A percentile compares a stretch with the other conserved stretches of the same genome.
Evolutionary conservation across 2,329 filamentous ascomycete genomes (phyloP).

Genomic region (Venturia pyrina): DNA sequence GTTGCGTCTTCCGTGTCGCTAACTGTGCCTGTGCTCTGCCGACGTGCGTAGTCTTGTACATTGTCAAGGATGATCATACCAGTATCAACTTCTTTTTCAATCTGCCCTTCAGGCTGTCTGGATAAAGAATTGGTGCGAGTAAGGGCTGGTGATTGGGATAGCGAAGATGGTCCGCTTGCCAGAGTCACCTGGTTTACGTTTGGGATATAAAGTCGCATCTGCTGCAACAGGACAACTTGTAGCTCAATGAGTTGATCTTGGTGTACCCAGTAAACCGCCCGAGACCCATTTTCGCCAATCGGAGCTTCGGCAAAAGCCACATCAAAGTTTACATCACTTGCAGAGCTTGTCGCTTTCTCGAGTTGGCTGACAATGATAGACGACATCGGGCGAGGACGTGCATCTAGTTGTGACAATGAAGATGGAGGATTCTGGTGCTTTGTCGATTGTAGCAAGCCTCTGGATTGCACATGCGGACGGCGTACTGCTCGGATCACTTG

Average conservation of each 20-base stretch:
- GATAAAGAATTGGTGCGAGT: slow-evolving; percentile 5
- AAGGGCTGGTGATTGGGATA: slow-evolving; percentile 12
- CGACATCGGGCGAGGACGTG: neutral
- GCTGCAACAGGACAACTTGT: slow-evolving; percentile 41
- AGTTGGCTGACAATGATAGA: slow-evolving; percentile 2
- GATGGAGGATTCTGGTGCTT: neutral
- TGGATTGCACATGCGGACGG: neutral
- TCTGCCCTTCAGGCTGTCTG: slow-evolving; percentile 14
- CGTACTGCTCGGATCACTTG: slow-evolving; percentile 19
- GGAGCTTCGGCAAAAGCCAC: slow-evolving; percentile 37
- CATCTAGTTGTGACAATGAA: neutral
- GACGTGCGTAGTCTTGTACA: slow-evolving; percentile 34
- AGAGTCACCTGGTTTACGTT: slow-evolving; percentile 13
- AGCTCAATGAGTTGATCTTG: slow-evolving; percentile 43
- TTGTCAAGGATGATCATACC: slow-evolving; percentile 39
- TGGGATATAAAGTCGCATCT: slow-evolving; percentile 32
- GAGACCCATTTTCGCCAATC: slow-evolving; percentile 34
- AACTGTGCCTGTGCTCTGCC: slow-evolving; percentile 35
- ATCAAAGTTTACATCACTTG: slow-evolving; percentile 33
- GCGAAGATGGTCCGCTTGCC: slow-evolving; percentile 15
- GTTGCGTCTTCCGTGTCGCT: slow-evolving; percentile 28
- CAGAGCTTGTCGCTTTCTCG: neutral
- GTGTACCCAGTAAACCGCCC: slow-evolving; percentile 45
- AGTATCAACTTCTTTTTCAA: slow-evolving; percentile 26
- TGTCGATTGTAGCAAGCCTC: neutral